These are phyloP conservation scores for Nannochloropsis gaditana DNA, from an alignment of 108 stramenopile species.

Conservation along the genomic window DNA sequence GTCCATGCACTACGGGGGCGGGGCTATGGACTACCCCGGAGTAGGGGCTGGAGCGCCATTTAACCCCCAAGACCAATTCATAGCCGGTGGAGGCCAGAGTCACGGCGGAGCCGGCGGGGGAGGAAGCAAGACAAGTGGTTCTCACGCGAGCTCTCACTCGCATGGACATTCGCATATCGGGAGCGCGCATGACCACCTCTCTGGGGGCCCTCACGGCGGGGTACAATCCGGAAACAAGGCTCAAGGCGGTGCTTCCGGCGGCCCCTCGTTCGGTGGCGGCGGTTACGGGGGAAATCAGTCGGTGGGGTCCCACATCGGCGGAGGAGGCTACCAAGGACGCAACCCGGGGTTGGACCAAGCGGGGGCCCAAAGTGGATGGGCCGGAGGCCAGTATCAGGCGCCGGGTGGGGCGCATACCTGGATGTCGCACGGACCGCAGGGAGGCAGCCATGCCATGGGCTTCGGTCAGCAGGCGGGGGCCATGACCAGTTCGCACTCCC, in stretches of 20 bases:
- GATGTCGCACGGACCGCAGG: conserved; percentile 19
- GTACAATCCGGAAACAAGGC: neutral
- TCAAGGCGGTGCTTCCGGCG: neutral
- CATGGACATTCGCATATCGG: neutral
- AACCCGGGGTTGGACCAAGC: neutral
- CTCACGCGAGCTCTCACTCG: neutral
- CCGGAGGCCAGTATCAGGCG: neutral
- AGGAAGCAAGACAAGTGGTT: neutral
- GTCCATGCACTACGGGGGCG: neutral
- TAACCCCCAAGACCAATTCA: neutral
- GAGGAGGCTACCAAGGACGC: neutral
- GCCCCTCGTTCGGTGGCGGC: neutral
- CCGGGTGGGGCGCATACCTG: neutral
- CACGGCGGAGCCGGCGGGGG: neutral
- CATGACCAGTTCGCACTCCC: conserved; percentile 1
- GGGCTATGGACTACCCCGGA: neutral
- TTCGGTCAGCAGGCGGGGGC: neutral
- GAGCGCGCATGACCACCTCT: neutral
- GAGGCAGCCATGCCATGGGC: neutral
- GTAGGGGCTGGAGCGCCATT: conserved; percentile 4
- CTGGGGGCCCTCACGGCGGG: neutral
- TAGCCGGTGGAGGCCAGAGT: neutral
- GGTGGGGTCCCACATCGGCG: neutral
- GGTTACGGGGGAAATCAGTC: neutral
- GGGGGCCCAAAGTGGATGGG: neutral